phyloP scores from a whole-genome alignment of 805 yeast genomes.

The Yamadazyma sp. region DNA sequence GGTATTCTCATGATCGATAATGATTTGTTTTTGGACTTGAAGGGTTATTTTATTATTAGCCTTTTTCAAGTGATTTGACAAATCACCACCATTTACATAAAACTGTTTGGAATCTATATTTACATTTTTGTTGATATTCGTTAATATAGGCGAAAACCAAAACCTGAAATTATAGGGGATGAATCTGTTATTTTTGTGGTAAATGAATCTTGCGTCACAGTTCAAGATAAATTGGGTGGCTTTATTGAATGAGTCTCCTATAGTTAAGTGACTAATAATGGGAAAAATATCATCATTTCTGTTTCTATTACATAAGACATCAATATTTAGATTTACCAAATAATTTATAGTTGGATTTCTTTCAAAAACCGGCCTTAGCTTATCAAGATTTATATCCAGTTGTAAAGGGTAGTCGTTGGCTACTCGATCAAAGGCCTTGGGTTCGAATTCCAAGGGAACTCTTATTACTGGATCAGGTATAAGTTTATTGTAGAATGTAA shows the following conservation, averaged over 20 bases:
- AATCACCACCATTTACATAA: background rate
- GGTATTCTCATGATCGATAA: constrained; percentile 16
- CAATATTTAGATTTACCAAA: constrained; percentile 19
- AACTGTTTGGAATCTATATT: constrained; percentile 3
- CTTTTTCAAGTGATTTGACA: background rate
- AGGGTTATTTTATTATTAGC: background rate
- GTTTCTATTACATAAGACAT: constrained; percentile 21
- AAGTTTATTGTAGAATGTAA: constrained; percentile 30
- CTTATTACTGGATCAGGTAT: constrained; percentile 23
- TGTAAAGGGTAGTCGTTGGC: too few relatives aligned
- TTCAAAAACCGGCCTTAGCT: too few relatives aligned
- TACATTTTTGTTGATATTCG: constrained; percentile 15
- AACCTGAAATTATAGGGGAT: constrained; percentile 35
- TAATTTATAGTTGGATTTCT: constrained; percentile 18
- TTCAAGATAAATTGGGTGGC: constrained; percentile 18
- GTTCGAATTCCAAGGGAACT: constrained; percentile 13
- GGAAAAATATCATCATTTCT: constrained; percentile 17
- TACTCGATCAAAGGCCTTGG: background rate
- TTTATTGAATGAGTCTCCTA: background rate
- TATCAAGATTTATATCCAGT: too few relatives aligned
- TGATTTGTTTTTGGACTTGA: constrained; percentile 4
- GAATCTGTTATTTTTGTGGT: constrained; percentile 26
- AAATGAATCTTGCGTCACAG: constrained; percentile 31
- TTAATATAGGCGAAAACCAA: constrained; percentile 34
- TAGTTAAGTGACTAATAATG: background rate